phyloP scores from a whole-genome alignment of 2,329 filamentous ascomycete species.

The Cordyceps cicadae region DNA sequence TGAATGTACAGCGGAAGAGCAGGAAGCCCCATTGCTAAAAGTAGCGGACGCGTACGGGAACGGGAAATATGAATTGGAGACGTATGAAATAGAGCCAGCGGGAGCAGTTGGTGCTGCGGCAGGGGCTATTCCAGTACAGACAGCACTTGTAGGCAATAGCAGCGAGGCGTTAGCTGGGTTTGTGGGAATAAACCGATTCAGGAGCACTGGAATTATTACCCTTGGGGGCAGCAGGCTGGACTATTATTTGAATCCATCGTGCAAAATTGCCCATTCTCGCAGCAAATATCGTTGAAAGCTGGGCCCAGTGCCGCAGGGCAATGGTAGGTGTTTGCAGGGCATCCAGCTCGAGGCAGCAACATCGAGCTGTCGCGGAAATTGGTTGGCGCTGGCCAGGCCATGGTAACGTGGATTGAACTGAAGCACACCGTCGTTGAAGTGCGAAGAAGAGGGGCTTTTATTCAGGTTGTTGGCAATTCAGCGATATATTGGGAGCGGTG shows the following conservation, averaged over 20 bases:
- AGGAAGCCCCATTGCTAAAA: slow-evolving; percentile 43
- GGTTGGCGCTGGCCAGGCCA: slow-evolving; percentile 11
- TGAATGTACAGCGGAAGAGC: slow-evolving; percentile 40
- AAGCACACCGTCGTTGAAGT: neutral
- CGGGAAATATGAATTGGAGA: slow-evolving; percentile 50
- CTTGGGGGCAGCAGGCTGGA: slow-evolving; percentile 46
- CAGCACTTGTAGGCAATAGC: slow-evolving; percentile 30
- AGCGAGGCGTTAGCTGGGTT: slow-evolving; percentile 10
- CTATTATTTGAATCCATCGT: slow-evolving; percentile 38
- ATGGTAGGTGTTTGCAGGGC: slow-evolving; percentile 41
- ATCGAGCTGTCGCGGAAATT: slow-evolving; percentile 17
- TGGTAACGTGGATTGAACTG: neutral
- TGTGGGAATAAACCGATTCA: neutral
- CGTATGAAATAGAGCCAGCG: slow-evolving; percentile 38
- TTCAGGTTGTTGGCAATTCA: neutral
- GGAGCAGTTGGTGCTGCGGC: slow-evolving; percentile 29
- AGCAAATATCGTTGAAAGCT: slow-evolving; percentile 42
- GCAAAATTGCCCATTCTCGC: slow-evolving; percentile 42
- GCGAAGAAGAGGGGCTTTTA: neutral
- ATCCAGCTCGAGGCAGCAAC: slow-evolving; percentile 24
- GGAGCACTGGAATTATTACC: slow-evolving; percentile 25
- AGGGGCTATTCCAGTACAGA: slow-evolving; percentile 50
- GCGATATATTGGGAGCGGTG: neutral
- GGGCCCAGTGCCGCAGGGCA: slow-evolving; percentile 39
- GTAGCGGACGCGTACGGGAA: slow-evolving; percentile 50